Evolutionary conservation across 352 stramenopile genomes (phyloP).

Genomic region (Pythium apleroticum): DNA sequence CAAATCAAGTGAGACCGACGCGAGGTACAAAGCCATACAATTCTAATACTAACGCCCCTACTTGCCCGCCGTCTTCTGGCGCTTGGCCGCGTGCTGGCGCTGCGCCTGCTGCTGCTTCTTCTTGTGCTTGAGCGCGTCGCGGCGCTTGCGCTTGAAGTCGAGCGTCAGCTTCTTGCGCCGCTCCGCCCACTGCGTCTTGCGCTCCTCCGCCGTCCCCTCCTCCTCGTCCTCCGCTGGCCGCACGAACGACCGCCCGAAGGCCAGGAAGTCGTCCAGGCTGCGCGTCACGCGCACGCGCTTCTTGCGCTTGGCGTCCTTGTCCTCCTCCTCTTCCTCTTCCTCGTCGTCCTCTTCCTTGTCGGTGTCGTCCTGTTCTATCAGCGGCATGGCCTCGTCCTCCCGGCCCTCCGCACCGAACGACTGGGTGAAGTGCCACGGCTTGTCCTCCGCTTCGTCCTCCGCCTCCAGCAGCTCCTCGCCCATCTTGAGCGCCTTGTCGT

Average conservation of each 20-base stretch:
- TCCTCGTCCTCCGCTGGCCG: slow-evolving; percentile 20
- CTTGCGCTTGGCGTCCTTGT: slow-evolving; percentile 27
- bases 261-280: slow-evolving; percentile 58
- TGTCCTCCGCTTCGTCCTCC: slow-evolving; percentile 24
- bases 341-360: slow-evolving; percentile 36
- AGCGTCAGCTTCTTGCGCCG: slow-evolving; percentile 71
- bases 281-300: slow-evolving; percentile 40
- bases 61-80: slow-evolving; percentile 32
- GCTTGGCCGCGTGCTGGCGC: slow-evolving; percentile 32
- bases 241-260: slow-evolving; percentile 56
- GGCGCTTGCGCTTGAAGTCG: slow-evolving; percentile 82
- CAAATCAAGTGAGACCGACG: neutral
- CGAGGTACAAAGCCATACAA: neutral
- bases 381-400: slow-evolving; percentile 33
- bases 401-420: slow-evolving; percentile 36
- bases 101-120: slow-evolving; percentile 63
- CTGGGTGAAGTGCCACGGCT: slow-evolving; percentile 47
- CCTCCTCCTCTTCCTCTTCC: slow-evolving; percentile 13
- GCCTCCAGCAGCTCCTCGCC: slow-evolving; percentile 52
- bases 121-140: slow-evolving; percentile 69
- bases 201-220: slow-evolving; percentile 20
- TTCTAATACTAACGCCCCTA: neutral
- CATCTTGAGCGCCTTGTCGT: slow-evolving; percentile 35
- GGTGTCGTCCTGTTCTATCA: slow-evolving; percentile 20
- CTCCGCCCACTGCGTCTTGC: slow-evolving; percentile 45